Base-by-base conservation (phyloP, 345 rosid species). In the Sapria himalayana region DNA sequence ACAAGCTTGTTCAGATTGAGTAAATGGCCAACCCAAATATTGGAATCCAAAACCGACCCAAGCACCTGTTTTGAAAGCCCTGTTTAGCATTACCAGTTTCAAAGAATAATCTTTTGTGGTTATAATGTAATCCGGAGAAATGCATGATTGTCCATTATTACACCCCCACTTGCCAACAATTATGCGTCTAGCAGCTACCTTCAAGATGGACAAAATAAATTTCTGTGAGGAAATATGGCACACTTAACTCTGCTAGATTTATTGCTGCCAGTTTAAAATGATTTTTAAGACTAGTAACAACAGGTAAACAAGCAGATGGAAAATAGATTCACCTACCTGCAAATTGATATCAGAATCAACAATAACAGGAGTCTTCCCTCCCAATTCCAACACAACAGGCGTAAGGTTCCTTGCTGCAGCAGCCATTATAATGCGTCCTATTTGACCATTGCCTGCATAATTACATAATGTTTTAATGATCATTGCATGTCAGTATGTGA, bases 321-420 rank as follows among this genome's bases (percentile, higher is more conserved):
- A 22, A 11, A 15, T 21, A 27, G 29, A 43, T 33, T 18, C 6
- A 9, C 39, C 37, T 64, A 89, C 95, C 55, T 79, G 55, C 45
- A 84, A 58, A 57, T 89, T 52, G 46, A 75, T 55, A 45, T 50
- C 66, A 1, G 84, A 68, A 69, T 80, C 99, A 44, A 89, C 61
- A 21, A 89, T 69, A 38, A 65, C 93, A 9, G 99, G 95, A 54
- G 61, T 67, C 57, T 89, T 89, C 52, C 99, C 95, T 57, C 98
- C 98, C 32, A 89, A 93, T 70, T 89, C 98, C 57, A 89, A 56
- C 23, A 71, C 36, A 46, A 89, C 95, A 0, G 98, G 98, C 29
- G 98, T 89, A 15, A 89, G 82, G 66, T 82, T 79, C 68, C 74
- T 89, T 8, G 95, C 92, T 42, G 98, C 98, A 49, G 98, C 95